Evolutionary conservation across 371 early-diverging fungal genomes (phyloP), one percentile per base, ranked within the genome.

Genomic region (Saksenaea vasiformis): DNA sequence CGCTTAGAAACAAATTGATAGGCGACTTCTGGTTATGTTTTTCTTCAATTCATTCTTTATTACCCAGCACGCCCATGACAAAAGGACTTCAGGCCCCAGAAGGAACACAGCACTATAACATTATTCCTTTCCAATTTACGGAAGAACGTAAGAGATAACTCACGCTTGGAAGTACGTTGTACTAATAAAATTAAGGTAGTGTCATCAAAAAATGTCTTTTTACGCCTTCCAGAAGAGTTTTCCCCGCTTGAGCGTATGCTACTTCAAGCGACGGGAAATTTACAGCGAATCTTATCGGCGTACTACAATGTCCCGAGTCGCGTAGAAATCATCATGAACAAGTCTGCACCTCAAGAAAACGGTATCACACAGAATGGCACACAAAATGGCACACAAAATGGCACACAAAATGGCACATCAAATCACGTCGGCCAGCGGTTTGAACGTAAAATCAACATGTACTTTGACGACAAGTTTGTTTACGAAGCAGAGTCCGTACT

Each of bases 401-500:
- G n/a, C n/a, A n/a, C n/a, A n/a, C 38, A 11, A 38, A 61, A 34
- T 37, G 24, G 17, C 27, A 58, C 5, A 34, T 58, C 41, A 74
- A 22, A n/a, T 8, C 19, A 17, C n/a, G 5, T 22, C 9, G 51
- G 51, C 22, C 19, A 66, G 54, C 66, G 61, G 11, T 81, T 71
- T 41, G 76, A 78, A 14, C 70, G 82, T 28, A 70, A 74, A 47
- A 75, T 77, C 51, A 60, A 63, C 15, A 75, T 81, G 72, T 73
- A 73, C 56, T 81, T 77, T 66, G 72, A 58, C n/a, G 66, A 72
- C 2, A 76, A 74, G 38, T 61, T 73, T 24, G 75, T 65, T 1
- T 78, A 78, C 39, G 73, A 76, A 38, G 82, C 82, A 1, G 79
- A 81, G 1, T 81, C 82, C 0, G 63, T 81, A 17, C 61, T 81